These are phyloP conservation scores for Lycium ferocissimum DNA, from an alignment of 257 asterid genomes.

Conservation along the genomic window DNA sequence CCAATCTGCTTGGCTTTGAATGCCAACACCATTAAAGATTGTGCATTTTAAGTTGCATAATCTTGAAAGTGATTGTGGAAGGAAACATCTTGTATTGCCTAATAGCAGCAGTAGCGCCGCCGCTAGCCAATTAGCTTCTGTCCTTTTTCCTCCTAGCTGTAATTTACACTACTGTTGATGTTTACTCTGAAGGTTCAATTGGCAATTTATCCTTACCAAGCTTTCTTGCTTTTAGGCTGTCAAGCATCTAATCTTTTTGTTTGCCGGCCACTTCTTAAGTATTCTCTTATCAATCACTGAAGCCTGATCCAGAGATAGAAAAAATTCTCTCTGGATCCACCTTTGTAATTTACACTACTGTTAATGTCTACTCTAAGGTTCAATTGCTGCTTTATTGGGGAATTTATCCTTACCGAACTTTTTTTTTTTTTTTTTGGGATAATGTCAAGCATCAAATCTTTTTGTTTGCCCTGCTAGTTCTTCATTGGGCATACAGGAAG, in stretches of 20 bases:
- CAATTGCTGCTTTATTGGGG: too few species aligned
- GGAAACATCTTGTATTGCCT: not conserved
- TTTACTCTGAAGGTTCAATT: not conserved
- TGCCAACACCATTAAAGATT: not conserved
- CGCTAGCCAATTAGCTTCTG: not conserved
- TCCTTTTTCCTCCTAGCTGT: not conserved
- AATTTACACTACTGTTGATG: not conserved
- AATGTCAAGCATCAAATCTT: too few species aligned
- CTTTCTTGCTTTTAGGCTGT: conserved; percentile 3
- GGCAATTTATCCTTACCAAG: not conserved
- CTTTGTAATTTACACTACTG: too few species aligned
- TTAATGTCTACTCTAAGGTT: too few species aligned
- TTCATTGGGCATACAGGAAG: not conserved
- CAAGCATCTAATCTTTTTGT: not conserved
- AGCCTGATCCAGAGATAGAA: not conserved
- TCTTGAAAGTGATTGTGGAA: not conserved
- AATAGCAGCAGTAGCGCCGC: not conserved
- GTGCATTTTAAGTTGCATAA: conserved; percentile 2
- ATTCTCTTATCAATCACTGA: not conserved
- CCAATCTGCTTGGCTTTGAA: not conserved
- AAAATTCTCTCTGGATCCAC: too few species aligned
- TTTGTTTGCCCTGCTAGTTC: too few species aligned
- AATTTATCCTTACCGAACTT: too few species aligned
- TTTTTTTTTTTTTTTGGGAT: too few species aligned
- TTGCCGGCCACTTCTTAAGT: not conserved